Percentiles rank a stretch among this genome's conserved stretches.
These are phyloP conservation scores for Xylaria sp. DNA, from an alignment of 2,329 filamentous ascomycete species.

Conservation along the genomic window DNA sequence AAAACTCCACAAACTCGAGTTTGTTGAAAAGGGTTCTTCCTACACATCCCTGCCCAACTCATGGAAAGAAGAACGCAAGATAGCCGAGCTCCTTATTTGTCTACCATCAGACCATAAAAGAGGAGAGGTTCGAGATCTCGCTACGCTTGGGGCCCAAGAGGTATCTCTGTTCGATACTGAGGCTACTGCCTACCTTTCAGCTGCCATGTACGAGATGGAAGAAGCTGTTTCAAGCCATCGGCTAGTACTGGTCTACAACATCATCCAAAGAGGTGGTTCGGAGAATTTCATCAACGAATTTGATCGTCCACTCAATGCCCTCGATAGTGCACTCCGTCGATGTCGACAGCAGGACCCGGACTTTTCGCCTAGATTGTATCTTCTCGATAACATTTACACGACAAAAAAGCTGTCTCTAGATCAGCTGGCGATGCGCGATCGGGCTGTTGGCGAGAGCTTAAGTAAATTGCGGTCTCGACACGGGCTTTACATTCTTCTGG, in stretches of 20 bases:
- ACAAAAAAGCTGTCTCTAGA: rapidly evolving
- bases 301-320: neutral
- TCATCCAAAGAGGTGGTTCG: neutral
- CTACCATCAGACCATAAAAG: slow-evolving; percentile 1
- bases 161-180: slow-evolving; percentile 1
- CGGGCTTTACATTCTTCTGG: slow-evolving; percentile 5
- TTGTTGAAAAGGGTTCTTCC: neutral
- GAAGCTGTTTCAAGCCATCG: neutral
- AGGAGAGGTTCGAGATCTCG: neutral
- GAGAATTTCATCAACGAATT: neutral
- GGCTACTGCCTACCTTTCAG: neutral
- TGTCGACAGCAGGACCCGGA: neutral
- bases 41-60: neutral
- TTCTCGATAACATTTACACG: neutral
- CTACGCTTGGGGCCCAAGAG: neutral
- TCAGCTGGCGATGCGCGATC: neutral
- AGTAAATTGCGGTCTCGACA: neutral
- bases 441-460: neutral
- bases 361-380: neutral
- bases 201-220: neutral
- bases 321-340: neutral
- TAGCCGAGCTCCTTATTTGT: neutral
- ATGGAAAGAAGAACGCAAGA: too few relatives aligned
- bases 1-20: neutral
- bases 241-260: neutral